Base-by-base conservation (phyloP, 192 early-diverging fungal species). In the Backusella morwellensis region DNA sequence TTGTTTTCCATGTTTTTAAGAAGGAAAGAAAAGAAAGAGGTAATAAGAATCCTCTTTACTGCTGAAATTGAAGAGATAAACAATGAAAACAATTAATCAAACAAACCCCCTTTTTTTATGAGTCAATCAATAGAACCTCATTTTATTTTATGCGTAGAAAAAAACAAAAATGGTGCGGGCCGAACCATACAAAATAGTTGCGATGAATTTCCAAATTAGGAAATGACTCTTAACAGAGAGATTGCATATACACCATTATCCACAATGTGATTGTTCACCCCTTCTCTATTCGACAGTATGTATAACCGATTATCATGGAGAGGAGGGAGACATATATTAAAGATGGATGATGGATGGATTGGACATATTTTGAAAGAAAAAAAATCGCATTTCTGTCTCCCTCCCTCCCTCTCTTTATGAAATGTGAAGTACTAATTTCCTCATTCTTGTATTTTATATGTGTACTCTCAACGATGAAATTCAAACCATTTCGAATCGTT, bases 221-320 rank as follows among this genome's bases (percentile, higher is more conserved):
- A 26, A 56, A 19, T 9, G 2, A 2, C 8, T 8, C 8, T 56
- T 56, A 0, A 8, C 21, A 23, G 21, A 21, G 19, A 23, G 54
- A 21, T n/a, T 23, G 42, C 42, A 56, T 56, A n/a, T 56, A 56
- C 54, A 56, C 8, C n/a, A 56, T 56, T 23, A 19, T 21, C 54
- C 8, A 23, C n/a, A 21, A 9, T 56, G 54, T 23, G 19, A 56
- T 56, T 26, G 12, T 56, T 56, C 54, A 44, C 70, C 29, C 70
- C 42, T 72, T 72, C 70, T 72, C 70, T 72, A 38, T 47, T 72
- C 41, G 70, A 72, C 70, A 72, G 70, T 72, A 42, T 29, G 70
- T 72, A 72, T 72, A 72, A 17, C 70, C 38, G 42, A n/a, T n/a
- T 35, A 44, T 19, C 38, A 8, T 9, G 19, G 70, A 72, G 42